Evolutionary conservation across 192 early-diverging fungal species (phyloP).

Genomic region (Coemansia sp.): DNA sequence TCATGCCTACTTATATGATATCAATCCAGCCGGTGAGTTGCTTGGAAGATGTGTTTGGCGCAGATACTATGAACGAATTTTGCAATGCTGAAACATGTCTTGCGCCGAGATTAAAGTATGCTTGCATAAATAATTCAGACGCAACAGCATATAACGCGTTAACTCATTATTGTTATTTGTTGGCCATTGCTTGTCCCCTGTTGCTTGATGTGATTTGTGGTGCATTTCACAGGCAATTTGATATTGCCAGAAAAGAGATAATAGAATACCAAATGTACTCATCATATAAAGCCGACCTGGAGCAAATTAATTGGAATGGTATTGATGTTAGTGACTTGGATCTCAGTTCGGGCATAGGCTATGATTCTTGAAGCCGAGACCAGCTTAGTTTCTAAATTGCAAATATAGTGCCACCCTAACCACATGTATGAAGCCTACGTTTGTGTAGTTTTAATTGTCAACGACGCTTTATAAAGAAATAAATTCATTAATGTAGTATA

Average conservation of each 20-base stretch:
- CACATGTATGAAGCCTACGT: too few species aligned
- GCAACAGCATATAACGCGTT: background rate
- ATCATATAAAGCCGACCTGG: background rate
- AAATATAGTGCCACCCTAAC: too few species aligned
- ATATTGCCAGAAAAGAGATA: background rate
- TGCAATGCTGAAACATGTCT: background rate
- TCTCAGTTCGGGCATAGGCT: too few species aligned
- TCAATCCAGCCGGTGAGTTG: background rate
- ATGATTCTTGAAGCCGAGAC: too few species aligned
- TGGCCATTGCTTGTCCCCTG: background rate
- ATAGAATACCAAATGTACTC: background rate
- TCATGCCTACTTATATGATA: background rate
- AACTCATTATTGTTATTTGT: background rate
- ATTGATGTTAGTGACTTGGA: too few species aligned
- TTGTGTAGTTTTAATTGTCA: too few species aligned
- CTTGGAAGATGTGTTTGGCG: background rate
- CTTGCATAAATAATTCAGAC: background rate
- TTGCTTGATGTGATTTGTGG: background rate
- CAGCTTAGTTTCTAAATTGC: too few species aligned
- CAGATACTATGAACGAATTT: background rate
- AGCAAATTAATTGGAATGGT: background rate
- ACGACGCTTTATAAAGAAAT: background rate
- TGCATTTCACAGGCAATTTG: background rate
- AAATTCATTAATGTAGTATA: background rate
- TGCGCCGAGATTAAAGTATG: background rate